Evolutionary conservation across 2,329 filamentous ascomycete genomes (phyloP), one percentile per base, ranked within the genome.

Genomic region (Penicillium sp.): DNA sequence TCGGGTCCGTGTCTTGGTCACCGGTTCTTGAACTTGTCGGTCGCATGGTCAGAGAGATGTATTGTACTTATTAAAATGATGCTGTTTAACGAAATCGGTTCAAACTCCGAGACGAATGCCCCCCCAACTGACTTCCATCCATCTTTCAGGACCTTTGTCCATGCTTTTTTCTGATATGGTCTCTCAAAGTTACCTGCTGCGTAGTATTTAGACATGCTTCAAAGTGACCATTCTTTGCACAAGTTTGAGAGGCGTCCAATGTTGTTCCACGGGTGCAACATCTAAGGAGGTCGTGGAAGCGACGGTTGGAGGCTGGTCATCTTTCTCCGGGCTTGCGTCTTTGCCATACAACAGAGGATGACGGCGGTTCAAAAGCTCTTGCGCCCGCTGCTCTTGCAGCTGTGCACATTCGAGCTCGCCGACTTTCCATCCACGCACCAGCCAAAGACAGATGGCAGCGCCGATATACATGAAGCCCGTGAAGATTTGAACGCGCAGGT

Each of bases 401-500:
- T 54, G 37, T 37, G 50, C 49, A 32, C 41, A 47, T 40, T 61
- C 57, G 9, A 65, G 48, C 47, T 70, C 62, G 4, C 66, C 62
- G 18, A 72, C 60, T 45, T 71, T 71, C 69, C 69, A 72, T 1
- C 64, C 64, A 27, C 68, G 60, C 6, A 70, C 66, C 5, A 73
- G 27, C 68, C 68, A 72, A 29, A 71, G 45, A 53, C 73, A 80
- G 7, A 75, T 13, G 12, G 77, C 77, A 11, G 76, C 79, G 2
- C 69, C 75, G 24, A 85, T 62, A 55, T 79, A 86, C 71, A 84
- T 78, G 49, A 80, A 69, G 1, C 79, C 82, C 0, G 77, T 76
- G 53, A 85, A 85, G 1, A 85, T 57, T 54, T 74, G 72, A 4
- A 71, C 66, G 28, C 62, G 61, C 13, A 73, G 54, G 49, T 73